phyloP scores from a whole-genome alignment of 106 monocot genomes.

The Chionographis japonica region DNA sequence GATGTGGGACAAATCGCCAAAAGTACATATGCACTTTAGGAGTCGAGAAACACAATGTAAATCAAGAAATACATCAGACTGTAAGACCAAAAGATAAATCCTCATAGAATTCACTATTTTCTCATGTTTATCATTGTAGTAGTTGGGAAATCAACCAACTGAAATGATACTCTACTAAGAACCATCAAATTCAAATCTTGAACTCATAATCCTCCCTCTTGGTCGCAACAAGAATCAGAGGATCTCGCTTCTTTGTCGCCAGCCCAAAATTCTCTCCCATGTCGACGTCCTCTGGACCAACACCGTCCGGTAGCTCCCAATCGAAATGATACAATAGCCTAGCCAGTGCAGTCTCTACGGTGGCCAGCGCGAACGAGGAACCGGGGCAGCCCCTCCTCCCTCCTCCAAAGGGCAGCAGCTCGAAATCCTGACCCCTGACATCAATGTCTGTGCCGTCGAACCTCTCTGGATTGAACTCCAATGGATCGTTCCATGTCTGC shows the following conservation, averaged over 20 bases:
- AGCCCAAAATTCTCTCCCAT: constrained; percentile 16
- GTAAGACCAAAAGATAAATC: no score
- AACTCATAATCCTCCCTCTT: constrained; percentile 5
- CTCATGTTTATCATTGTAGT: no score
- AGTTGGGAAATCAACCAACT: no score
- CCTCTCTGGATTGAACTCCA: constrained; percentile 16
- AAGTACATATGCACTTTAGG: no score
- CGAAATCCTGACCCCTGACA: constrained; percentile 16
- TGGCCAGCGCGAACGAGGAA: constrained; percentile 12
- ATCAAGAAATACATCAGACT: no score
- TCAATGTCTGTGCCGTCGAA: constrained; percentile 15
- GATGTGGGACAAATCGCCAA: no score
- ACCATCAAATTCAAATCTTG: not conserved
- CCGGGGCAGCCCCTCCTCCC: constrained; percentile 27
- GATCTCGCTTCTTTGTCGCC: constrained; percentile 18
- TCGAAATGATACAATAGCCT: constrained; percentile 18
- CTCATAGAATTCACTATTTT: no score
- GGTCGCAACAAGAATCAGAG: constrained; percentile 13
- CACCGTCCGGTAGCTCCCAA: constrained; percentile 18
- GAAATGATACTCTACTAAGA: no score
- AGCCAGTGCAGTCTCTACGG: constrained; percentile 11
- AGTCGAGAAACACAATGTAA: no score
- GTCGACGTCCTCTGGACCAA: constrained; percentile 11
- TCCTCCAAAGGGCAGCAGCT: constrained; percentile 26
- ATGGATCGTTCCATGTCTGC: constrained; percentile 10